These are phyloP conservation scores for Incumbomyces delicatus DNA, from an alignment of 2,329 filamentous ascomycete species.

Conservation along the genomic window DNA sequence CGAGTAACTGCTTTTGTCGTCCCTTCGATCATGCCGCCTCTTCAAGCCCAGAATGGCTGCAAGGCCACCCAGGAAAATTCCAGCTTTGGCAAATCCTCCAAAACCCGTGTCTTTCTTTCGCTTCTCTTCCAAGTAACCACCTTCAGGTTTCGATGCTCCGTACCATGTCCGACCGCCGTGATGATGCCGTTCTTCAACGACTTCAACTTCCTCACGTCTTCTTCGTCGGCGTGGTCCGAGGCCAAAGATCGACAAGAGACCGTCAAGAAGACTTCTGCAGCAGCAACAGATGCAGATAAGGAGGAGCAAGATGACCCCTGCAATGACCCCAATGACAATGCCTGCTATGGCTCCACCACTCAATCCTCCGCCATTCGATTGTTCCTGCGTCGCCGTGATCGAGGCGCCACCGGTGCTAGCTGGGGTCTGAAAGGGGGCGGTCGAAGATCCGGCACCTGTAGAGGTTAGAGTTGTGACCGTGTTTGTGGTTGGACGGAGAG, in stretches of 20 bases:
- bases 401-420: conserved; percentile 33
- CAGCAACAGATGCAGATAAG: conserved; percentile 37
- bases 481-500: conserved; percentile 36
- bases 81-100: conserved; percentile 32
- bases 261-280: conserved; percentile 31
- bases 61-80: conserved; percentile 34
- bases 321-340: conserved; percentile 41
- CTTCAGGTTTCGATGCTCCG: conserved; percentile 28
- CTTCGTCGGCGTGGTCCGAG: conserved; percentile 24
- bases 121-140: conserved; percentile 23
- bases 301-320: conserved; percentile 35
- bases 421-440: conserved; percentile 36
- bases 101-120: conserved; percentile 28
- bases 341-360: conserved; percentile 43
- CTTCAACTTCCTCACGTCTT: conserved; percentile 30
- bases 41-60: conserved; percentile 38
- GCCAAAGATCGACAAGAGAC: conserved; percentile 34
- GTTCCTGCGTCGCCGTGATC: conserved; percentile 26
- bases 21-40: conserved; percentile 26
- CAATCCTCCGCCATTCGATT: conserved; percentile 27
- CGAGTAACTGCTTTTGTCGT: conserved; percentile 32
- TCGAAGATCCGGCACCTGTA: conserved; percentile 32
- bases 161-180: conserved; percentile 30
- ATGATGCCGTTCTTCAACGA: conserved; percentile 29
- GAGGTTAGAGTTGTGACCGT: conserved; percentile 34